phyloP scores from a whole-genome alignment of 139 green algal genomes.

The Raphidocelis subcapitata region DNA sequence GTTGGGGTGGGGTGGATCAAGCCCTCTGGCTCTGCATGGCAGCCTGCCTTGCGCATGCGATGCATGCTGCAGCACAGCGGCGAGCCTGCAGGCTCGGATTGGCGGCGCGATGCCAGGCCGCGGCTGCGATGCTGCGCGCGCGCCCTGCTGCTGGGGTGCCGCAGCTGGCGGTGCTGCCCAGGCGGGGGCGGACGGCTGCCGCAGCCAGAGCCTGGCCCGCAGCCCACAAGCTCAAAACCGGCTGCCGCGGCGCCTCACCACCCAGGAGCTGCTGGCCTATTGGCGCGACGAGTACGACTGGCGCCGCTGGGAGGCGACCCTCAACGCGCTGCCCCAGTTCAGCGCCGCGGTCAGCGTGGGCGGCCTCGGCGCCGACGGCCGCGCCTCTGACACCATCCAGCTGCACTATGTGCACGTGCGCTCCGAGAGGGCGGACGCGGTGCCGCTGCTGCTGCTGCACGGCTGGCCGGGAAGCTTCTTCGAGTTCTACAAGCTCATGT shows the following conservation, averaged over 20 bases:
- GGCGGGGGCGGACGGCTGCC: background rate
- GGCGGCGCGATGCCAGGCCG: background rate
- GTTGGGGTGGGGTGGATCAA: too few relatives aligned
- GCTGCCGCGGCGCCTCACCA: background rate
- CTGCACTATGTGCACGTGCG: constrained; percentile 23
- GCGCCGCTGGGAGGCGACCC: constrained; percentile 8
- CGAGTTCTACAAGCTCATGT: constrained; percentile 29
- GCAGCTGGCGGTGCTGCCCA: background rate
- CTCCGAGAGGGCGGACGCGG: background rate
- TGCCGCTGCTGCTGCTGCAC: constrained; percentile 28
- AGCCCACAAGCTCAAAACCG: background rate
- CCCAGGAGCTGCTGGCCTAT: constrained; percentile 10
- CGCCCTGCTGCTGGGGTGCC: background rate
- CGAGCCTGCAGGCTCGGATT: background rate
- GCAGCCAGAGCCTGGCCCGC: background rate
- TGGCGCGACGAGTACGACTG: constrained; percentile 21
- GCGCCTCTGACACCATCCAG: constrained; percentile 2
- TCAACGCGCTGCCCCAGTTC: constrained; percentile 25
- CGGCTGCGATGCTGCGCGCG: background rate
- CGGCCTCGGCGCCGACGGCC: too few relatives aligned
- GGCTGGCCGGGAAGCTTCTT: constrained; percentile 16
- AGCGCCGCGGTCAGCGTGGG: background rate
- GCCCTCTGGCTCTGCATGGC: background rate
- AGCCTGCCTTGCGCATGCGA: background rate
- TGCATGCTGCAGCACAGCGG: background rate